Evolutionary conservation across 306 rosid species (phyloP), one percentile per base, ranked within the genome.

Genomic region (Trifolium pratense): DNA sequence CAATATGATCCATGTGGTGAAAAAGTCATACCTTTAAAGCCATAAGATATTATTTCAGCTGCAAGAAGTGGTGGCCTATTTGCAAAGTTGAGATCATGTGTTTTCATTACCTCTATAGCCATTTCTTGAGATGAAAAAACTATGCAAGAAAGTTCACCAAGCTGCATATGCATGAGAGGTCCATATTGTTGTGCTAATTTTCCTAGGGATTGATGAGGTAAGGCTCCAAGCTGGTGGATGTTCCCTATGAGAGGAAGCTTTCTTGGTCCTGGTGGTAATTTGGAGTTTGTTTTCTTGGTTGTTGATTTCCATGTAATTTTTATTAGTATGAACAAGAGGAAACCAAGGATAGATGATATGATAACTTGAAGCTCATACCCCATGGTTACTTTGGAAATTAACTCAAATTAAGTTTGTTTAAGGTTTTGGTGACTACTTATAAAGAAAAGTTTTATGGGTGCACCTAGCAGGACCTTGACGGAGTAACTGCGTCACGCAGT

Each of bases 101-200:
- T 75, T 58, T 78, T 84, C 79, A 81, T 57, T 0, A 84, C 46
- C 8, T 84, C 83, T 78, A 68, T 78, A 49, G 83, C 88, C 18
- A 40, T 65, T 65, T 65, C 70, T 39, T 46, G 53, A 42, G 70
- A 65, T 39, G 70, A 65, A 12, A 65, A 12, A n/a, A 65, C 53
- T 65, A 65, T 65, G 70, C 70, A 65, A 20, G 70, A 65, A 65
- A 65, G 53, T n/a, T 65, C 53, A 65, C 70, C 70, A 65, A 65
- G 70, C 34, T 65, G 3, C 70, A 65, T 40, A 7, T 65, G 70
- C 70, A 65, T 65, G 6, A 65, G 53, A 40, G 70, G 53, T 2
- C 81, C 76, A 61, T 71, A 62, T 52, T 71, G 39, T 9, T 45
- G 14, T 39, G 75, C 34, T 29, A 73, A 57, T 62, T 78, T 32